Conservation (phyloP, 768 basidiomycete species). For the Naematelia encephala region DNA sequence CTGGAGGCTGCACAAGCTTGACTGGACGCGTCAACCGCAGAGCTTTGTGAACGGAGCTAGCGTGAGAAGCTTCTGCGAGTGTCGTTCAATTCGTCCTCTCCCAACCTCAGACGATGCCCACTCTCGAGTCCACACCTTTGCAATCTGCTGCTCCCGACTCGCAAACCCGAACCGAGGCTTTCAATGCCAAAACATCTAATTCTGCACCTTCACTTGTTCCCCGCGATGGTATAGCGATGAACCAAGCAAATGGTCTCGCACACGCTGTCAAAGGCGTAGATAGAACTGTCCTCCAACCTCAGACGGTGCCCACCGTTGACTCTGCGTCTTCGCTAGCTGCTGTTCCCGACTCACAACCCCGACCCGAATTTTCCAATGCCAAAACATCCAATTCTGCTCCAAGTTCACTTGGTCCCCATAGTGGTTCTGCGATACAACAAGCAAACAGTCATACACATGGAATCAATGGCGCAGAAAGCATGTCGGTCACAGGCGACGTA, state of each 20-base stretch:
- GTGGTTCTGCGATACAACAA: neutral
- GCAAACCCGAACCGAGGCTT: neutral
- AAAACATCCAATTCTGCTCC: neutral
- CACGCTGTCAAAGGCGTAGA: neutral
- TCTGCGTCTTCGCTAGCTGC: neutral
- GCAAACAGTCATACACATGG: neutral
- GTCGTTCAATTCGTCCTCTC: neutral
- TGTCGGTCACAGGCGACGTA: constrained; percentile 31
- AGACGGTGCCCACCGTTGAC: neutral
- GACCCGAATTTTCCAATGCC: neutral
- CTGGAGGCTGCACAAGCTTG: neutral
- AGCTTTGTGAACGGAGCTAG: neutral
- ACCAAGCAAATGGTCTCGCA: neutral
- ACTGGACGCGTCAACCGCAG: neutral
- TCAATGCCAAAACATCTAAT: neutral
- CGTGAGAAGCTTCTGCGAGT: neutral
- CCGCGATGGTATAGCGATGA: neutral
- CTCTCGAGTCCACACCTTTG: neutral
- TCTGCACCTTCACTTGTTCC: neutral
- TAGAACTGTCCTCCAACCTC: neutral
- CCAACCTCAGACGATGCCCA: neutral
- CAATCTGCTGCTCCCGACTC: neutral
- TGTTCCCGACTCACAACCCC: neutral
- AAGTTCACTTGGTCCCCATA: neutral
- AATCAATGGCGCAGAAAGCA: constrained; percentile 5